Base-by-base conservation (phyloP, 148 eudicot species). In the Spergularia marina region DNA sequence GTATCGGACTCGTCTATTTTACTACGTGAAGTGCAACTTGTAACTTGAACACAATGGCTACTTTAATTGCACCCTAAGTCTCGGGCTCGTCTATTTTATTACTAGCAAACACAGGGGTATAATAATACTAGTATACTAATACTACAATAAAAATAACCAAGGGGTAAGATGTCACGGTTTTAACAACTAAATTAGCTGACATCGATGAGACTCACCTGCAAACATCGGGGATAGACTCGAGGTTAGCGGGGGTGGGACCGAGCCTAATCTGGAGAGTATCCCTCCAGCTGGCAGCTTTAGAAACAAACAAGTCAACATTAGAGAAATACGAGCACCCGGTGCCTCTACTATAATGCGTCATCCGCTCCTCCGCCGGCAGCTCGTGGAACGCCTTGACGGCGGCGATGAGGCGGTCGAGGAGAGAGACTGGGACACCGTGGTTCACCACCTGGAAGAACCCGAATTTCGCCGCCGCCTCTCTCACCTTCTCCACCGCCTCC, bases 271-370 rank as follows among this genome's bases (percentile, higher is more conserved):
- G 87, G 52, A 91, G 47, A 0, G 97, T 85, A 74, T 91, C 97
- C 30, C 97, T 79, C 97, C 97, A 91, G 77, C 97, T 91, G 51
- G 97, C 94, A 6, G 94, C 97, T 74, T 90, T 89, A 0, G 94
- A 91, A 11, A 78, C 61, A 70, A 76, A 88, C 66, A 91, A 72
- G 20, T 91, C 97, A 40, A 86, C 79, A 39, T 91, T 91, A 5
- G 94, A 85, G 30, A 74, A 78, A 71, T 80, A 91, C 1, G 77
- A 61, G 0, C 82, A 82, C 0, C 90, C 90, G 0, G 74, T 36
- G 1, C 17, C 53, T 4, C 82, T 58, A 52, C 10, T 15, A 3
- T 73, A 73, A 59, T 79, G 18, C 23, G 16, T 39, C 73, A 51
- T 53, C 30, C 76, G 64, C 56, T 67, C 77, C 55, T 79, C 81